These are phyloP conservation scores for Crucihimalaya himalaica DNA, from an alignment of 345 rosid species.

Conservation along the genomic window DNA sequence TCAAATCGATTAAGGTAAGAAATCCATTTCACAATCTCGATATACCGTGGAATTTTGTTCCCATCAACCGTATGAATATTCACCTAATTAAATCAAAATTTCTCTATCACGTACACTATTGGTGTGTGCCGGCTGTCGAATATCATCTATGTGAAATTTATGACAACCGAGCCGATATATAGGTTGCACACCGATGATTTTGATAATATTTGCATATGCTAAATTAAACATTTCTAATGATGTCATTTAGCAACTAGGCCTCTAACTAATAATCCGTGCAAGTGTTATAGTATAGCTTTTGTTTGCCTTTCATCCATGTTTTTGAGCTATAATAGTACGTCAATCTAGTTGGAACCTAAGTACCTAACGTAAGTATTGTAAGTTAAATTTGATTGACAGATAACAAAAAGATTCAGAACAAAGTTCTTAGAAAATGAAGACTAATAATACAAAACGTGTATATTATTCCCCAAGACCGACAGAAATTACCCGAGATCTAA, in stretches of 20 bases:
- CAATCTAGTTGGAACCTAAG: no score
- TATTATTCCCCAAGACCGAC: no score
- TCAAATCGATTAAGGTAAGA: slow-evolving; percentile 42
- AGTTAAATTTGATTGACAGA: no score
- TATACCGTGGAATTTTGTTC: slow-evolving; percentile 16
- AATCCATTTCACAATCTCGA: slow-evolving; percentile 31
- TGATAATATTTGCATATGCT: not conserved
- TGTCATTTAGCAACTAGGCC: not conserved
- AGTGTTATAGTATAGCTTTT: no score
- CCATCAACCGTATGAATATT: slow-evolving; percentile 14
- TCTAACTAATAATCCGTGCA: not conserved
- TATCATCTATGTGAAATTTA: slow-evolving; percentile 1
- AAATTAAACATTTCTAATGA: not conserved
- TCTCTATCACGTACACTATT: slow-evolving; percentile 8
- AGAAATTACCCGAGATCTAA: no score
- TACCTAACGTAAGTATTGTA: no score
- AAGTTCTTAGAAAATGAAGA: no score
- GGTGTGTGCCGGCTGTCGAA: slow-evolving; percentile 15
- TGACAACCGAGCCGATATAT: not conserved
- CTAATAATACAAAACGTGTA: no score
- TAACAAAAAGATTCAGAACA: no score
- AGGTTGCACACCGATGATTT: slow-evolving; percentile 1
- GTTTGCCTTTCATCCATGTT: no score
- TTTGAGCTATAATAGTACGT: no score
- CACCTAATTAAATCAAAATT: not conserved